A percentile compares a stretch with the other conserved stretches of the same genome.
Evolutionary conservation across 805 yeast genomes (phyloP).

Genomic region (Wickerhamiella cacticola): DNA sequence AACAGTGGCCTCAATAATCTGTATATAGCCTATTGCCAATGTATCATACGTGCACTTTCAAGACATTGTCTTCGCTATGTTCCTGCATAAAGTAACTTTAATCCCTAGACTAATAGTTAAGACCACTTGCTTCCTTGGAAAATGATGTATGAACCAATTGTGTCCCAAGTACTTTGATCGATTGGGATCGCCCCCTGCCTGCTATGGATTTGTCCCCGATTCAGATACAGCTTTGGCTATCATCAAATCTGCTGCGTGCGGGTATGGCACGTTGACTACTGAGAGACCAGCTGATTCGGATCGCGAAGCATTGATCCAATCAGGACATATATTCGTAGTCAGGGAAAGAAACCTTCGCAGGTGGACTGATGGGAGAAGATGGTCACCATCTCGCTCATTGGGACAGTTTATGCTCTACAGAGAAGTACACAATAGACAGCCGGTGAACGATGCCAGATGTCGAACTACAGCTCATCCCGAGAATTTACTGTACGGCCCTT

Average conservation of each 20-base stretch:
- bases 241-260: slow-evolving; percentile 63
- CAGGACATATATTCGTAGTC: slow-evolving; percentile 76
- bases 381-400: slow-evolving; percentile 84
- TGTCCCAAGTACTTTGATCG: background rate
- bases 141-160: slow-evolving; percentile 20
- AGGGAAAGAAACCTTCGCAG: slow-evolving; percentile 58
- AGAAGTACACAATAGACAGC: slow-evolving; percentile 36
- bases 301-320: slow-evolving; percentile 47
- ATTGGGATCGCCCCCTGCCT: slow-evolving; percentile 42
- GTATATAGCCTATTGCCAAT: slow-evolving; percentile 4
- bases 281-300: slow-evolving; percentile 78
- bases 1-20: slow-evolving; percentile 18
- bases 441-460: background rate
- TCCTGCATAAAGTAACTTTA: background rate
- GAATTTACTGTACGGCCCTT: background rate
- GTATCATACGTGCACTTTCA: background rate
- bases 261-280: slow-evolving; percentile 48
- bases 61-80: background rate
- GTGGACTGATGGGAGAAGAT: slow-evolving; percentile 91
- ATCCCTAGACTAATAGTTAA: background rate
- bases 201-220: slow-evolving; percentile 61
- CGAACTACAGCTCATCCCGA: background rate
- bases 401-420: slow-evolving; percentile 78
- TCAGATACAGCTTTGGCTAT: slow-evolving; percentile 72
- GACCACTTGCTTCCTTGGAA: background rate